These are phyloP conservation scores for Mycena metata DNA, from an alignment of 768 basidiomycete genomes.

Conservation along the genomic window DNA sequence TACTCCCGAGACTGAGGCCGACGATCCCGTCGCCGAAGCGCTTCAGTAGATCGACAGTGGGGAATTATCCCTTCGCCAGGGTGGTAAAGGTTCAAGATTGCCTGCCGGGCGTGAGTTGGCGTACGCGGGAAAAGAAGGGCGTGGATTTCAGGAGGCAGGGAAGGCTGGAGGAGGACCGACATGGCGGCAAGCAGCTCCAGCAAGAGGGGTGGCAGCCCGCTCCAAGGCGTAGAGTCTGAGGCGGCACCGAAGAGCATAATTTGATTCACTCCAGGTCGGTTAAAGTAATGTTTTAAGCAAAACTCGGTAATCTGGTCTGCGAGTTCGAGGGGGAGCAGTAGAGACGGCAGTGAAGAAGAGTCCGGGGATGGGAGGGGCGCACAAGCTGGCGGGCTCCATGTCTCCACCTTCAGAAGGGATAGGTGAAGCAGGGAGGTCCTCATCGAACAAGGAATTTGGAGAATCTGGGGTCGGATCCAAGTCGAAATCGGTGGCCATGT, in stretches of 20 bases:
- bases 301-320: constrained; percentile 62
- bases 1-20: constrained; percentile 85
- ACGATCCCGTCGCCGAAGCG: constrained; percentile 93
- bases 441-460: constrained; percentile 28
- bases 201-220: constrained; percentile 71
- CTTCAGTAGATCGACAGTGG: constrained; percentile 86
- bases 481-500: constrained; percentile 14
- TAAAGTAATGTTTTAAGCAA: constrained; percentile 73
- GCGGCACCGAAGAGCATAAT: constrained; percentile 83
- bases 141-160: constrained; percentile 64
- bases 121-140: constrained; percentile 71
- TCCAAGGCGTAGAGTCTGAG: constrained; percentile 38
- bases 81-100: constrained; percentile 89
- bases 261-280: constrained; percentile 70
- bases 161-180: constrained; percentile 60
- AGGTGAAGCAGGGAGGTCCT: not conserved
- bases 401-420: too few species aligned
- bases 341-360: constrained; percentile 70
- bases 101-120: constrained; percentile 75
- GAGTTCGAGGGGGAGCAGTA: constrained; percentile 65
- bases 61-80: constrained; percentile 92
- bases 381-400: constrained; percentile 47
- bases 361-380: constrained; percentile 71
- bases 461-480: not conserved
- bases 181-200: constrained; percentile 65